Base-by-base conservation (phyloP, 1,139 yeast species). In the Lodderomyces margitis region DNA sequence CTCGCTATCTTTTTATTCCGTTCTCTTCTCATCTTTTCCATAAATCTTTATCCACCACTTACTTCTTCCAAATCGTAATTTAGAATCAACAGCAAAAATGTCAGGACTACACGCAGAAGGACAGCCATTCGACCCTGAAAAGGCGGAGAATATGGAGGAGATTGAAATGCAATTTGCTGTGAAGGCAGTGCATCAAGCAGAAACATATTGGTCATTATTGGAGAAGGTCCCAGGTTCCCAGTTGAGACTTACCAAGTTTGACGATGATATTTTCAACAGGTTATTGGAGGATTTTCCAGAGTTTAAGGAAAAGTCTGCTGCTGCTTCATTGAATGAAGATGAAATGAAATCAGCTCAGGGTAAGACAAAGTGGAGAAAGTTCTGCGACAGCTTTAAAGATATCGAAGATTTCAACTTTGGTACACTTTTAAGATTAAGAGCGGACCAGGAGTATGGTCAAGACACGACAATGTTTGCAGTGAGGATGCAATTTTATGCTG, bases 141-240 rank as follows among this genome's bases (percentile, higher is more conserved):
- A 64, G 44, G 81, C 83, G 15, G 83, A 78, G 41, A 78, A 78
- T 66, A 64, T 75, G 48, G 83, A 77, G 58, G 83, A 75, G 51
- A 87, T 92, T 57, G 98, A 91, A 66, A 87, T 81, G 76, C 97
- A 91, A 69, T 92, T 92, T 59, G 98, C 98, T 39, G 98, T 94
- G 49, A 89, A 87, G 68, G 98, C 98, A 7, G 98, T 94, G 20
- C 82, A 80, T 64, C 98, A 94, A 64, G 94, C 96, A 47, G 95
- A 87, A 61, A 83, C 96, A 3, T 94, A 92, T 75, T 92, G 96
- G 96, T 74, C 75, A 40, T 68, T 94, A 46, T 66, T 94, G 43
- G 76, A 77, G 48, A 80, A 80, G 52, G 70, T 89, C 41, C 84
- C 87, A 42, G 98, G 95, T 12, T 78, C 95, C 33, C 78, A 76